Conservation (phyloP, 139 green algal genomes). For the Trebouxia sp. region DNA sequence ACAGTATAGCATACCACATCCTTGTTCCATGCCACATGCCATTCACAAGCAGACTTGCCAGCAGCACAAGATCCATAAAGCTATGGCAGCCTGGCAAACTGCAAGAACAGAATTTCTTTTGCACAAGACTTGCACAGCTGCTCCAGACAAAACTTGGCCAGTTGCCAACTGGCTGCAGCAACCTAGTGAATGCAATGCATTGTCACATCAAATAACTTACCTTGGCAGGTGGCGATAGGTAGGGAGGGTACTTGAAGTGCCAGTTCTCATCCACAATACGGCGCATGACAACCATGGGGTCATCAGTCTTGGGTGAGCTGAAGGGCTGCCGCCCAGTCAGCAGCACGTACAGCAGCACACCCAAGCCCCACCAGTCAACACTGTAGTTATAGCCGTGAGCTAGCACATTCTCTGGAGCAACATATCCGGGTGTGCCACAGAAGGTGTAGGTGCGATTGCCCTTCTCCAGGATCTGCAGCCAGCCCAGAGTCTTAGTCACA, state of each 20-base stretch:
- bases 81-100: no score
- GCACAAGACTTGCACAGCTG: no score
- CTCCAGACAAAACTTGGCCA: no score
- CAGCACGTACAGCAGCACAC: slow-evolving; percentile 94
- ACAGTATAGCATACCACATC: no score
- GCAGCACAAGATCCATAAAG: no score
- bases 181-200: no score
- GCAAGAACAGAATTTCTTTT: no score
- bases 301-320: slow-evolving; percentile 85
- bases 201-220: no score
- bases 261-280: slow-evolving; percentile 95
- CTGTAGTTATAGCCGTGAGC: slow-evolving; percentile 89
- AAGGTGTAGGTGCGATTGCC: slow-evolving; percentile 94
- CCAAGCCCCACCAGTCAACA: slow-evolving; percentile 97
- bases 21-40: no score
- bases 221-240: slow-evolving; percentile 77
- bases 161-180: no score
- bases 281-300: slow-evolving; percentile 97
- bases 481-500: no score
- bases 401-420: slow-evolving; percentile 95
- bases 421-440: slow-evolving; percentile 96
- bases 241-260: slow-evolving; percentile 90
- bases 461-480: slow-evolving; percentile 75
- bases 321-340: slow-evolving; percentile 95
- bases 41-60: no score